Base-by-base conservation (phyloP, 2,329 filamentous ascomycete genomes). In the Diplodia corticola region DNA sequence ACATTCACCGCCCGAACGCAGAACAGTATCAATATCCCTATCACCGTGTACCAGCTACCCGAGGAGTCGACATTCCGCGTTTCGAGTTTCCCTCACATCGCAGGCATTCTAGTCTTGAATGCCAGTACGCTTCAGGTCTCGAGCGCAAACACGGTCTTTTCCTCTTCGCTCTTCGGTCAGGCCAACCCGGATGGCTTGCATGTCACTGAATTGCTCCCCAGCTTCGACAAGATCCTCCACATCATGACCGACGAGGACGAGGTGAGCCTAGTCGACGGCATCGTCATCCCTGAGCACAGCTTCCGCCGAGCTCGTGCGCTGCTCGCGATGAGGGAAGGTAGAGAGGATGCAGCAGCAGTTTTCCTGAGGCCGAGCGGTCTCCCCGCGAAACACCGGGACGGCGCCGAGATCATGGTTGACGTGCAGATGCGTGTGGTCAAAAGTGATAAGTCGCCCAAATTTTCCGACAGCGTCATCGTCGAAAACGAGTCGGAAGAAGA, bases 371-470 rank as follows among this genome's bases (percentile, higher is more conserved):
- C 95, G 1, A 90, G 91, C 70, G 95, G 95, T 13, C 82, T 99
- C 48, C 87, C 89, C 5, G 95, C 93, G 0, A 89, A 87, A 73
- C 95, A 99, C 76, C 88, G 93, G 46, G 95, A 99, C 75, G 94
- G 95, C 3, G 90, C 91, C 0, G 91, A 95, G 68, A 89, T 99
- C 69, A 94, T 92, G 78, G 91, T 99, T 40, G 95, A 99, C 75
- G 89, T 97, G 33, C 95, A 99, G 78, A 92, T 99, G 90, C 88
- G 95, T 37, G 93, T 99, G 26, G 93, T 98, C 17, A 92, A 94
- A 79, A 97, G 91, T 76, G 93, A 94, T 3, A 83, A 84, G 64
- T 82, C 68, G 20, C 55, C 61, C 33, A 63, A 59, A 5, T 35
- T 87, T 68, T 84, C 86, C 63, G 85, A 89, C 66, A 82, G 89